phyloP scores from a whole-genome alignment of 2,329 filamentous ascomycete species.

The Colletotrichum endophyticum region DNA sequence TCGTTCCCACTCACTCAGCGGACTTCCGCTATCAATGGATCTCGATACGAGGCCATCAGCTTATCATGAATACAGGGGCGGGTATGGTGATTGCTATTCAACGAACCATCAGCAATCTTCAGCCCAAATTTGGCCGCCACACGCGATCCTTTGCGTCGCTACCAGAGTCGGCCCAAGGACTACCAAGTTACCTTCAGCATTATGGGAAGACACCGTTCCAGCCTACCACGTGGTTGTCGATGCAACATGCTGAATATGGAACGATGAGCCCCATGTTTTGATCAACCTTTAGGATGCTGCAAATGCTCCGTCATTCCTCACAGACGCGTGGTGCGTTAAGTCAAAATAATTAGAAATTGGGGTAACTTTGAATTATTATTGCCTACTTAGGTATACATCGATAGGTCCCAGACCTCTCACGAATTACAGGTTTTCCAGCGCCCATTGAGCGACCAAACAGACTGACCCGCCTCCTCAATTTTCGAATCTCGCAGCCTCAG shows the following conservation, averaged over 20 bases:
- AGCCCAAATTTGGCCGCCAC: neutral
- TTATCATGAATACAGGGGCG: rapidly evolving
- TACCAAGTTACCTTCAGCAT: neutral
- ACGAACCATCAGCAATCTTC: neutral
- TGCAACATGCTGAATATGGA: neutral
- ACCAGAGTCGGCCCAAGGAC: too few relatives aligned
- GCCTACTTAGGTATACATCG: rapidly evolving
- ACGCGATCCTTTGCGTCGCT: neutral
- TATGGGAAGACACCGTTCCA: neutral
- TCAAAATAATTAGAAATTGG: neutral
- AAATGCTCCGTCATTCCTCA: neutral
- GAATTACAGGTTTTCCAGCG: neutral
- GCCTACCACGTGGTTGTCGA: neutral
- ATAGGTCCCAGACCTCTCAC: neutral
- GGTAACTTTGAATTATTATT: neutral
- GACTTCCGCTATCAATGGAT: neutral
- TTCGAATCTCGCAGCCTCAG: neutral
- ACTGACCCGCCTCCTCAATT: neutral
- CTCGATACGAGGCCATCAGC: neutral
- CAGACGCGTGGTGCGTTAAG: rapidly evolving
- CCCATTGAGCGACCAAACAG: neutral
- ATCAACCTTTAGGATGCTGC: rapidly evolving
- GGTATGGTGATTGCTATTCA: rapidly evolving
- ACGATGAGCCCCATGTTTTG: rapidly evolving
- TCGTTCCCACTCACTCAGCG: neutral